Percentiles rank a stretch among this genome's conserved stretches.
These are phyloP conservation scores for Glonium stellatum DNA, from an alignment of 495 filamentous ascomycete genomes.

Conservation along the genomic window DNA sequence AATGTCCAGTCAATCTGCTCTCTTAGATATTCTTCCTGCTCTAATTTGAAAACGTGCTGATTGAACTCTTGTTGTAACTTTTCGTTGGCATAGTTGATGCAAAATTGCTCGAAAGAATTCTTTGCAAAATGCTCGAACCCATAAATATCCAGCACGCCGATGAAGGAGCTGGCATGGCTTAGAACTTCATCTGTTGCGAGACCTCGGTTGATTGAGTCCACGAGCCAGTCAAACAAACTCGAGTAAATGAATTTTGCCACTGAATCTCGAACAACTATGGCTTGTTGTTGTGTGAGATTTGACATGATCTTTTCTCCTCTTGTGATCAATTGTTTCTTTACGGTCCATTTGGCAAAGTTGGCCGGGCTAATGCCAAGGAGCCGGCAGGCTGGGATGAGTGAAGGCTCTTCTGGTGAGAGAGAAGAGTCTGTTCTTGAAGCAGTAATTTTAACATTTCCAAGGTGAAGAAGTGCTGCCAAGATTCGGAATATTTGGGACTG, in stretches of 20 bases:
- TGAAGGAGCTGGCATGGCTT: constrained; percentile 79
- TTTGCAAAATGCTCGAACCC: constrained; percentile 99
- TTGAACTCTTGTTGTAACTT: constrained; percentile 99
- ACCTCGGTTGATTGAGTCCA: constrained; percentile 86
- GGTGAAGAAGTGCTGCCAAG: constrained; percentile 84
- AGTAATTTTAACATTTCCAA: constrained; percentile 93
- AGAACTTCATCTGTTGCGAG: constrained; percentile 86
- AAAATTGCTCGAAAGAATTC: constrained; percentile 99
- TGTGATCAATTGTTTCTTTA: constrained; percentile 97
- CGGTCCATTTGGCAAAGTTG: constrained; percentile 97
- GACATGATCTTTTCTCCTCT: constrained; percentile 97
- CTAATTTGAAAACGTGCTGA: constrained; percentile 98
- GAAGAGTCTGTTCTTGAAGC: constrained; percentile 82
- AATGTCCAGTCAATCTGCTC: constrained; percentile 99
- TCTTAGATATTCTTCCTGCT: constrained; percentile 95
- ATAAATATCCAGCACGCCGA: constrained; percentile 99
- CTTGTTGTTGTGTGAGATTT: constrained; percentile 89
- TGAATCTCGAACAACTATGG: constrained; percentile 89
- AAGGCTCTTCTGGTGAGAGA: constrained; percentile 71
- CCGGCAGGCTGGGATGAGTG: constrained; percentile 70
- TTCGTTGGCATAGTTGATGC: constrained; percentile 99
- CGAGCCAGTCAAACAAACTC: constrained; percentile 96
- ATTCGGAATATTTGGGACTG: constrained; percentile 86
- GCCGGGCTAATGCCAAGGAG: constrained; percentile 80
- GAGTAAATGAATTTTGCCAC: constrained; percentile 99